Conservation (phyloP, 345 rosid genomes). For the Hypericum perforatum region DNA sequence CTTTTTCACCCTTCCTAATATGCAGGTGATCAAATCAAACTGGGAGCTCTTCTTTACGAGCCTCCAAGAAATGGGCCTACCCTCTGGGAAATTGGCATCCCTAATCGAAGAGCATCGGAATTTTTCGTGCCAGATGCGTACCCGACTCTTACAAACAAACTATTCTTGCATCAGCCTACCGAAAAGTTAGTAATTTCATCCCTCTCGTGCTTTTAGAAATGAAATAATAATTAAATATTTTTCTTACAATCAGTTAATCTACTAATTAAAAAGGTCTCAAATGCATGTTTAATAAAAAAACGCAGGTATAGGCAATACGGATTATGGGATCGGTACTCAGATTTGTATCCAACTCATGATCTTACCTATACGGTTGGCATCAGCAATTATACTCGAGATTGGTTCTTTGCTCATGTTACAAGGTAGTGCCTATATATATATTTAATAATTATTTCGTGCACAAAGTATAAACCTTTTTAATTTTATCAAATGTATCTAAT, state of each 20-base stretch:
- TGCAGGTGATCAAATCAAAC: conserved; percentile 35
- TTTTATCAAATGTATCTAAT: background rate
- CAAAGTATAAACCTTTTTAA: no score
- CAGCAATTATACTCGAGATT: conserved; percentile 37
- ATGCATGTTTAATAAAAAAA: no score
- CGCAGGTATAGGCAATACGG: conserved; percentile 74
- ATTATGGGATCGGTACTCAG: conserved; percentile 57
- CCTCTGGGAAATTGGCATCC: conserved; percentile 78
- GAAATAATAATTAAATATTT: no score
- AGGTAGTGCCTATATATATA: conserved; percentile 38
- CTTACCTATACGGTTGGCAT: conserved; percentile 36
- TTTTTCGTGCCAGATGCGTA: conserved; percentile 56
- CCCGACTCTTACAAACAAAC: conserved; percentile 37
- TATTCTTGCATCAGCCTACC: conserved; percentile 14
- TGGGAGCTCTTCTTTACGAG: conserved; percentile 36
- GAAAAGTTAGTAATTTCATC: conserved; percentile 27
- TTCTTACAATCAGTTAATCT: no score
- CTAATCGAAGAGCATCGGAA: conserved; percentile 67
- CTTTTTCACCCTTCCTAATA: background rate
- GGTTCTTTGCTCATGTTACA: conserved; percentile 78
- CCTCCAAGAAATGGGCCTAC: conserved; percentile 80
- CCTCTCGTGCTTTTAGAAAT: no score
- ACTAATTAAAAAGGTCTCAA: no score
- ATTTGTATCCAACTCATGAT: conserved; percentile 41
- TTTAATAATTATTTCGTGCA: no score